Base-by-base conservation (phyloP, 2,329 filamentous ascomycete genomes). In the Nannizziopsis arthrosporioides region DNA sequence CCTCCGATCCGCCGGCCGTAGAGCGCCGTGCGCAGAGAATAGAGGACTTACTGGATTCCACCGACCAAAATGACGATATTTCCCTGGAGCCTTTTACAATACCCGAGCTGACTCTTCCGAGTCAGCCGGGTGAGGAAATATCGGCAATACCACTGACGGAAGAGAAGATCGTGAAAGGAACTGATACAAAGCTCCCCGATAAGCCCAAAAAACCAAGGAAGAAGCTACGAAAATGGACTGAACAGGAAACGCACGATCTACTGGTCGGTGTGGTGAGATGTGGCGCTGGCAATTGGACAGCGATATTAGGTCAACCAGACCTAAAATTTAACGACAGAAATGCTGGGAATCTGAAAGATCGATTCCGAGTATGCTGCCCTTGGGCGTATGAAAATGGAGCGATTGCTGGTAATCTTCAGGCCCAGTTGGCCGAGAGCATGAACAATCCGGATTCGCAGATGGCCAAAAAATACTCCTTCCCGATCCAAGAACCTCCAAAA, bases 271-370 rank as follows among this genome's bases (percentile, higher is more conserved):
- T 81, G 7, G 69, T 73, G 34, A 74, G 71, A 52, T 80, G 76
- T 55, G 79, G 78, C 1, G 76, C 81, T 51, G 79, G 79, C 2
- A 79, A 72, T 53, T 82, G 79, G 79, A 81, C 78, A 48, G 73
- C 73, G 53, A 81, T 82, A 14, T 59, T 81, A 19, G 67, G 74
- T 2, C 73, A 76, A 53, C 61, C 73, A 12, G 74, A 78, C 31
- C 74, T 77, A 50, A 65, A 64, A 2, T 82, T 82, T 57, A 69
- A 77, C 51, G 68, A 72, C 9, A 68, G 79, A 22, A 79, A 72
- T n/a, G 73, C 77, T 8, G 72, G 78, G 18, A 79, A 82, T 55
- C 60, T 82, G 42, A 82, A 82, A 62, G 79, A 82, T 53, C 68
- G 70, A 44, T 77, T 77, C 52, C 69, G 75, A 39, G 73, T 75